Evolutionary conservation across 2,329 filamentous ascomycete species (phyloP).

Genomic region (Hypoxylon sp.): DNA sequence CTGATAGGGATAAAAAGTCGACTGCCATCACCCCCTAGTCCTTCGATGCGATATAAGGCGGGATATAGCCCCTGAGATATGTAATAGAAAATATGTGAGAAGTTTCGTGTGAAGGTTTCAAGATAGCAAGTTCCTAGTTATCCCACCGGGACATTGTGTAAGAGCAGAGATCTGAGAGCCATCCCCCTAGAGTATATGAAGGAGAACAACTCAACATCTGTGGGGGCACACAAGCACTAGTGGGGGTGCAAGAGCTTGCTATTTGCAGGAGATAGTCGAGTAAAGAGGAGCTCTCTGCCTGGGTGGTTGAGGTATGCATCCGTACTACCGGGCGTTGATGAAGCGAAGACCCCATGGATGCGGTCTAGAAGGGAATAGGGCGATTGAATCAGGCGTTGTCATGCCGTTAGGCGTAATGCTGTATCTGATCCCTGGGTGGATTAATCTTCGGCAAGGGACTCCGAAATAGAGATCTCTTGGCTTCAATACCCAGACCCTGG

Average conservation of each 20-base stretch:
- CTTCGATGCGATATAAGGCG: conserved; percentile 21
- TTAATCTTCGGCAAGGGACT: conserved; percentile 45
- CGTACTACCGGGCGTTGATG: conserved; percentile 25
- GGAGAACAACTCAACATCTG: conserved; percentile 19
- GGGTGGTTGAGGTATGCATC: conserved; percentile 32
- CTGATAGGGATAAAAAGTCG: conserved; percentile 53
- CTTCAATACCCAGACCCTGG: conserved; percentile 37
- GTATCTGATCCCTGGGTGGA: conserved; percentile 30
- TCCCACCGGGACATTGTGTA: conserved; percentile 17
- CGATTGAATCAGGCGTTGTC: conserved; percentile 41
- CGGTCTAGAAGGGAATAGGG: conserved; percentile 40
- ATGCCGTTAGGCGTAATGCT: conserved; percentile 34
- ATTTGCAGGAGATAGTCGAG: conserved; percentile 30
- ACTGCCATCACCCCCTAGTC: conserved; percentile 46
- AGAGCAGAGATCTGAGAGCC: conserved; percentile 22
- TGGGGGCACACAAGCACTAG: conserved; percentile 27
- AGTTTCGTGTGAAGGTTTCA: conserved; percentile 5
- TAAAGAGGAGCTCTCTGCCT: conserved; percentile 28
- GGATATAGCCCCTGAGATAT: conserved; percentile 6
- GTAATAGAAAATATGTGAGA: conserved; percentile 11
- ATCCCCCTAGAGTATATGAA: conserved; percentile 31
- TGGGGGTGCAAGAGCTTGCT: conserved; percentile 31
- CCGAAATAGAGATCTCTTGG: conserved; percentile 46
- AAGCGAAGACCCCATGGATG: conserved; percentile 28
- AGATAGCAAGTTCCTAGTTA: conserved; percentile 9